Conservation (phyloP, 495 filamentous ascomycete species). For the Xylaria castorea region DNA sequence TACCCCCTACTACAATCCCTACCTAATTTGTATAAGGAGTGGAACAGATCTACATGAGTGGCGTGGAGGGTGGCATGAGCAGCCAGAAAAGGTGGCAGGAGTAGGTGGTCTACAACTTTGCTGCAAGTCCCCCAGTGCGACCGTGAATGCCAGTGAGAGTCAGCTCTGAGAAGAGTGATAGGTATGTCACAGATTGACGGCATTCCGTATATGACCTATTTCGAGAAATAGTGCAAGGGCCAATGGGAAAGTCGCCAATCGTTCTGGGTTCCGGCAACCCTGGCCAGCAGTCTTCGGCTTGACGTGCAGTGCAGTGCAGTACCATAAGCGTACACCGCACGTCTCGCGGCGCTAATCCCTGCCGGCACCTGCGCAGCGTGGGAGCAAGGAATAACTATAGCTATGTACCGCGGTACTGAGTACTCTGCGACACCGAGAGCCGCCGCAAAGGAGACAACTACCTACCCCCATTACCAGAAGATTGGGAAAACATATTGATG, state of each 20-base stretch:
- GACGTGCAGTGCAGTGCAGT: slow-evolving; percentile 2
- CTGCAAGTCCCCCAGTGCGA: not conserved
- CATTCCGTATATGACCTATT: slow-evolving; percentile 11
- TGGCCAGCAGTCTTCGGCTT: slow-evolving; percentile 6
- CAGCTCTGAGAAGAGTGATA: not conserved
- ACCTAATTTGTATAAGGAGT: no score
- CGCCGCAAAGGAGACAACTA: not conserved
- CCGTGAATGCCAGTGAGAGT: slow-evolving; percentile 1
- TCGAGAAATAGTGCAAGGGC: not conserved
- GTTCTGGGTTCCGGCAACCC: not conserved
- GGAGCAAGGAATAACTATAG: slow-evolving; percentile 4
- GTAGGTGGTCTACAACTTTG: no score
- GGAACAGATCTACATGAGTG: no score
- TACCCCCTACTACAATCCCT: no score
- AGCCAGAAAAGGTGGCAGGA: no score
- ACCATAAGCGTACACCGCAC: not conserved
- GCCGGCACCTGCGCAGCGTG: not conserved
- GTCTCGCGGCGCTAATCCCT: not conserved
- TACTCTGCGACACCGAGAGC: not conserved
- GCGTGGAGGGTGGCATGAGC: no score
- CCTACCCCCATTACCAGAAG: slow-evolving; percentile 5
- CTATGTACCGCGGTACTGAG: not conserved
- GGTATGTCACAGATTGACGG: slow-evolving; percentile 3
- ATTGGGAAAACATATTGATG: not conserved
- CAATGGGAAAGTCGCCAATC: slow-evolving; percentile 6